Evolutionary conservation across 257 asterid genomes (phyloP).

Genomic region (Solanum megistacrolobum): DNA sequence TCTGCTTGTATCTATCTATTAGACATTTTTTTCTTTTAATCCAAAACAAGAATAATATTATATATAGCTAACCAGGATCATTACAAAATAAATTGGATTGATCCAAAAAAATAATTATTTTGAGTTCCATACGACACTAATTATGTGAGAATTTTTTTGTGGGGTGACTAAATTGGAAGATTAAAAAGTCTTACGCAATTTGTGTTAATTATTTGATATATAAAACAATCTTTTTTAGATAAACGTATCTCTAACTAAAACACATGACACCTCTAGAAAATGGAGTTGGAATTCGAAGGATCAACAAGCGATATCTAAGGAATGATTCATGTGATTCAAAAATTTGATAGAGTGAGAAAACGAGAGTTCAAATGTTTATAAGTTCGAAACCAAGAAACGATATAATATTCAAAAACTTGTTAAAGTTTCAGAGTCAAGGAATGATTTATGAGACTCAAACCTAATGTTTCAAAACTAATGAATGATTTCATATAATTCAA

Average conservation of each 20-base stretch:
- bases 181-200: not conserved
- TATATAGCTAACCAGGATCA: not conserved
- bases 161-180: not conserved
- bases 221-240: too few species aligned
- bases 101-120: not conserved
- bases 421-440: not conserved
- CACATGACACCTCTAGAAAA: not conserved
- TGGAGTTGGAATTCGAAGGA: not conserved
- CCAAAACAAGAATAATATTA: not conserved
- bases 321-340: not conserved
- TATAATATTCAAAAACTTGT: not conserved
- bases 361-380: not conserved
- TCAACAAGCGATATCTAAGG: not conserved
- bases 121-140: not conserved
- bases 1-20: not conserved
- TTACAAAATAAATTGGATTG: not conserved
- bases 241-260: not conserved
- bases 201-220: not conserved
- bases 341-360: not conserved
- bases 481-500: not conserved
- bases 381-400: not conserved
- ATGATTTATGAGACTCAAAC: not conserved
- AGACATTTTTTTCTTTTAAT: not conserved
- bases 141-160: not conserved
- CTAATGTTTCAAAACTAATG: not conserved